phyloP scores from a whole-genome alignment of 148 eudicot genomes.

The Spergularia marina region DNA sequence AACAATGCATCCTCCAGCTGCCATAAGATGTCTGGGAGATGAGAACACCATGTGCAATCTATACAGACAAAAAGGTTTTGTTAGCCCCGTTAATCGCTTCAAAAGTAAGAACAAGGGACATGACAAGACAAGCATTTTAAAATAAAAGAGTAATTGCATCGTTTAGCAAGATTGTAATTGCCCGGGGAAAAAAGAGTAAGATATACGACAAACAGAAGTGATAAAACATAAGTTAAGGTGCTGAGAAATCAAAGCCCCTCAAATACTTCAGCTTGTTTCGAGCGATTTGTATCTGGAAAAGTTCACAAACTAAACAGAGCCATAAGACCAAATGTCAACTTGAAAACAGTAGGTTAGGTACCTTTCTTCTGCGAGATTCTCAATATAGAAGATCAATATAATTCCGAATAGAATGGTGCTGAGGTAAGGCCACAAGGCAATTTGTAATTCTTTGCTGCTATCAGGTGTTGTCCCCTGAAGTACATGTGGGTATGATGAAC shows the following conservation, averaged over 20 bases:
- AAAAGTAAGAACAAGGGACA: not conserved
- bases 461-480: constrained; percentile 68
- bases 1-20: constrained; percentile 82
- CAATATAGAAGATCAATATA: constrained; percentile 81
- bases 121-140: not conserved
- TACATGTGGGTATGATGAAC: constrained; percentile 13
- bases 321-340: not conserved
- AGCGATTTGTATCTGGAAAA: not conserved
- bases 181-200: not conserved
- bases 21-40: constrained; percentile 84
- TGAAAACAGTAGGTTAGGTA: constrained; percentile 23
- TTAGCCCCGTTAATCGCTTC: constrained; percentile 8
- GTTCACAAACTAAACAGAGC: not conserved
- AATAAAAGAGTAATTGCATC: no score
- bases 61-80: constrained; percentile 27
- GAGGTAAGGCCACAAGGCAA: constrained; percentile 74
- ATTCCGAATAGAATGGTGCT: constrained; percentile 77
- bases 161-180: not conserved
- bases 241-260: constrained; percentile 7
- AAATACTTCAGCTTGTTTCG: not conserved
- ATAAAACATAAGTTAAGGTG: not conserved
- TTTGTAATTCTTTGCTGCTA: constrained; percentile 50
- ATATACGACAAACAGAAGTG: not conserved
- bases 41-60: constrained; percentile 93
- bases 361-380: constrained; percentile 97